A percentile compares a stretch with the other conserved stretches of the same genome.
Evolutionary conservation across 768 basidiomycete genomes (phyloP).

Genomic region (Tephrocybe sp.): DNA sequence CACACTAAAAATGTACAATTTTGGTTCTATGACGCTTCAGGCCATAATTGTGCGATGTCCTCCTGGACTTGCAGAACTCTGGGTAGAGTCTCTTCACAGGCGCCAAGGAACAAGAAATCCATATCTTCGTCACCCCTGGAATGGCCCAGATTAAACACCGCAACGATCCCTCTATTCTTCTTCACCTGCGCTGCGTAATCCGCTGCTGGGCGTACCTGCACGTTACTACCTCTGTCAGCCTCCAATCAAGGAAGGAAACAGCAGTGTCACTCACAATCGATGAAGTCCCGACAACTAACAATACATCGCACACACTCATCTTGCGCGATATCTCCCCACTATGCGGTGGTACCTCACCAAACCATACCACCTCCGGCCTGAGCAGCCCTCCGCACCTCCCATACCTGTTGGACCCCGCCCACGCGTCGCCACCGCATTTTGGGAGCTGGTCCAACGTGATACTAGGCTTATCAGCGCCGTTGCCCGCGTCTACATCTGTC

Average conservation of each 20-base stretch:
- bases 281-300: constrained; percentile 45
- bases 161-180: constrained; percentile 34
- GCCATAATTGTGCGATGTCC: constrained; percentile 11
- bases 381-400: constrained; percentile 32
- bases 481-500: no score
- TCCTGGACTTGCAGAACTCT: constrained; percentile 30
- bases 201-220: constrained; percentile 35
- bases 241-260: not conserved
- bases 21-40: no score
- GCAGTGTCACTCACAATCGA: constrained; percentile 35
- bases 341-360: constrained; percentile 36
- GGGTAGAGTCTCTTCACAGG: constrained; percentile 45
- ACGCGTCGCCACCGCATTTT: constrained; percentile 23
- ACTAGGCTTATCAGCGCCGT: not conserved
- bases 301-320: constrained; percentile 35
- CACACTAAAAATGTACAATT: not conserved
- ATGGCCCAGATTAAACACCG: constrained; percentile 39
- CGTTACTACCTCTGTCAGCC: not conserved
- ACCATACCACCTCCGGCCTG: constrained; percentile 47
- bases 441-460: constrained; percentile 31
- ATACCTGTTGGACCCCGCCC: constrained; percentile 29
- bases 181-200: constrained; percentile 31
- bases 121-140: constrained; percentile 36
- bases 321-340: constrained; percentile 33
- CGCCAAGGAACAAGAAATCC: constrained; percentile 49